phyloP scores from a whole-genome alignment of 2,329 filamentous ascomycete species.

The Parascedosporium putredinis region DNA sequence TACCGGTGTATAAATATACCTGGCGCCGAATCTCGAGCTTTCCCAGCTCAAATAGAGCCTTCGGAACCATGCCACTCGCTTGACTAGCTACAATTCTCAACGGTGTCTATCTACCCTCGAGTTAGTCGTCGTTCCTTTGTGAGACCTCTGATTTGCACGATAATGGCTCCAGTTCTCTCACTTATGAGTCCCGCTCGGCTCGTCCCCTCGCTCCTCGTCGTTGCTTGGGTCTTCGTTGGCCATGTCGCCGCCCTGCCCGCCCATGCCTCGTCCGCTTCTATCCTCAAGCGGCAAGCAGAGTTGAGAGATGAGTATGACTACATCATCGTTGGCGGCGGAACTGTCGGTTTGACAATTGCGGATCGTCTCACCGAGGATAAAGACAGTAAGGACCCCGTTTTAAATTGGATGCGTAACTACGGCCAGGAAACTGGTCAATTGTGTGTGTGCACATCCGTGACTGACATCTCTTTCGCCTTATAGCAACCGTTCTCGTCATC shows the following conservation, averaged over 20 bases:
- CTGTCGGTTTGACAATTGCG: conserved; percentile 11
- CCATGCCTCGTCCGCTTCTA: neutral
- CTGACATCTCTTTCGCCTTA: neutral
- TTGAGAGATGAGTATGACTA: conserved; percentile 13
- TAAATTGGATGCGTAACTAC: neutral
- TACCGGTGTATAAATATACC: too few species aligned
- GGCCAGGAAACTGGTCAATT: neutral
- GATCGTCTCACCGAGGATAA: conserved; percentile 12
- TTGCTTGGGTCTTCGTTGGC: neutral
- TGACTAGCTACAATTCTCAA: too few species aligned
- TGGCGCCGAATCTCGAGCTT: too few species aligned
- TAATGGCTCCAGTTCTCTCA: neutral
- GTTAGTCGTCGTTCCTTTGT: neutral
- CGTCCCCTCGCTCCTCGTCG: neutral
- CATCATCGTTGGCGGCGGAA: conserved; percentile 15
- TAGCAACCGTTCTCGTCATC: conserved; percentile 14
- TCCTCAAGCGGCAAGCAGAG: neutral
- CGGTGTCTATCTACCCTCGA: too few species aligned
- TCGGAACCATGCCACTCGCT: too few species aligned
- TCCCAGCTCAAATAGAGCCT: too few species aligned
- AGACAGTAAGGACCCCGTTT: conserved; percentile 1
- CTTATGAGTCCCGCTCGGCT: neutral
- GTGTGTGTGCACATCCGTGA: neutral
- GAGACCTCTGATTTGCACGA: neutral
- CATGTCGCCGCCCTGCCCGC: conserved; percentile 1